A percentile compares a stretch with the other conserved stretches of the same genome.
phyloP scores from a whole-genome alignment of 1,284 basidiomycete species.

The Thecaphora thlaspeos region DNA sequence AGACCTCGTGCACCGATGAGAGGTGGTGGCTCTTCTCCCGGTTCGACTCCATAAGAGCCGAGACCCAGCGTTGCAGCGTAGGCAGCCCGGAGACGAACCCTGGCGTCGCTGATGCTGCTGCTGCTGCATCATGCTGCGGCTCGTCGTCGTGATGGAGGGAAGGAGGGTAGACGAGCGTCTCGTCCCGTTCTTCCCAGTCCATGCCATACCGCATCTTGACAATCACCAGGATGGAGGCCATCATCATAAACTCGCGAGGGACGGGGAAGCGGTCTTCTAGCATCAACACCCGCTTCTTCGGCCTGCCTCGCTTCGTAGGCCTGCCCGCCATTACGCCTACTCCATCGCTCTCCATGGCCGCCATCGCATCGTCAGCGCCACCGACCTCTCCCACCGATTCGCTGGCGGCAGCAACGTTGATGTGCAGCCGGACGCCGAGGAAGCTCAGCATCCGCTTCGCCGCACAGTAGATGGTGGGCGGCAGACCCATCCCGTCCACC shows the following conservation, averaged over 20 bases:
- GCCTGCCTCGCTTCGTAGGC: neutral
- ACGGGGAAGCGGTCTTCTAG: slow-evolving; percentile 61
- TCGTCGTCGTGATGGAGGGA: slow-evolving; percentile 7
- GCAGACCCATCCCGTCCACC: slow-evolving; percentile 69
- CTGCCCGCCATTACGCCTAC: neutral
- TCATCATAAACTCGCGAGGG: slow-evolving; percentile 73
- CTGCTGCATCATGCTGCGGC: too few relatives aligned
- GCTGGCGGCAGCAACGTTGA: neutral
- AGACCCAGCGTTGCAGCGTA: too few relatives aligned
- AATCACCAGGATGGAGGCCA: slow-evolving; percentile 60
- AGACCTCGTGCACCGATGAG: slow-evolving; percentile 60
- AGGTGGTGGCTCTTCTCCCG: too few relatives aligned
- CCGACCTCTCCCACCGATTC: neutral
- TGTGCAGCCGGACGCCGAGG: slow-evolving; percentile 8
- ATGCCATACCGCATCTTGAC: slow-evolving; percentile 53
- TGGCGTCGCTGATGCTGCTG: too few relatives aligned
- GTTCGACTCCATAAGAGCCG: too few relatives aligned
- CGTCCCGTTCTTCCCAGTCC: slow-evolving; percentile 37
- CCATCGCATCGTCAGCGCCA: neutral
- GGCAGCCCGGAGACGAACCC: too few relatives aligned
- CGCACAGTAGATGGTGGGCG: slow-evolving; percentile 63
- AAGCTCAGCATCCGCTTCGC: slow-evolving; percentile 30
- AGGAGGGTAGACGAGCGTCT: slow-evolving; percentile 9
- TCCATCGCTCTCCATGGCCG: neutral
- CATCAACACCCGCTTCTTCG: neutral